Evolutionary conservation across 345 rosid genomes (phyloP).

Genomic region (Boechera divaricarpa): DNA sequence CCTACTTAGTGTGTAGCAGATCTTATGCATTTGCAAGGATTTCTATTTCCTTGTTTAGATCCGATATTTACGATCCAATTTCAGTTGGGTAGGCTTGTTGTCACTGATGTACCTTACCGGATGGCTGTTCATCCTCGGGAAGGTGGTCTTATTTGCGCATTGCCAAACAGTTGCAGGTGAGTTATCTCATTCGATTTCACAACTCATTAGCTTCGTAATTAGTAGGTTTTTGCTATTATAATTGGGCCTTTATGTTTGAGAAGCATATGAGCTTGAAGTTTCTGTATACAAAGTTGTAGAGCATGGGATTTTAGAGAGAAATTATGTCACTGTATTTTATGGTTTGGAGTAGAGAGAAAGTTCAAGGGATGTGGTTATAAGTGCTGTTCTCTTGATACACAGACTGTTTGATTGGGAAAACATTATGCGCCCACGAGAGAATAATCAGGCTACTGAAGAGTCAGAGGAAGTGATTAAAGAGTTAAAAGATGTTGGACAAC

Average conservation of each 20-base stretch:
- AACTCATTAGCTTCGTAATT: background rate
- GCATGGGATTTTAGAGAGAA: background rate
- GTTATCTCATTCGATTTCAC: background rate
- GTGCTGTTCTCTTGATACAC: conserved; percentile 32
- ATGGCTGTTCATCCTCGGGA: conserved; percentile 82
- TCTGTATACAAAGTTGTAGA: conserved; percentile 11
- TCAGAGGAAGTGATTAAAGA: conserved; percentile 61
- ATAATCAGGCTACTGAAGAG: conserved; percentile 51
- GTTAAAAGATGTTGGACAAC: conserved; percentile 74
- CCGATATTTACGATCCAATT: background rate
- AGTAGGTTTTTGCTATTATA: background rate
- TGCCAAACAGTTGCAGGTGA: conserved; percentile 77
- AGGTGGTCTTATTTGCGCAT: conserved; percentile 77
- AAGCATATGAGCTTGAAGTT: conserved; percentile 16
- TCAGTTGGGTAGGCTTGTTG: conserved; percentile 66
- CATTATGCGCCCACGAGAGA: conserved; percentile 48
- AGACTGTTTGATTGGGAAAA: conserved; percentile 81
- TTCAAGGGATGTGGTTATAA: background rate
- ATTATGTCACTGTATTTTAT: background rate
- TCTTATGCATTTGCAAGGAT: conserved; percentile 1
- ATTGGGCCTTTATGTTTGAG: background rate
- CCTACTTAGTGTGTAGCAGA: background rate
- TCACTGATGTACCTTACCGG: conserved; percentile 80
- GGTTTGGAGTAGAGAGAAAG: conserved; percentile 11
- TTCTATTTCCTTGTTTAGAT: background rate